phyloP scores from a whole-genome alignment of 2,329 filamentous ascomycete genomes.

The Penicillium sp. region DNA sequence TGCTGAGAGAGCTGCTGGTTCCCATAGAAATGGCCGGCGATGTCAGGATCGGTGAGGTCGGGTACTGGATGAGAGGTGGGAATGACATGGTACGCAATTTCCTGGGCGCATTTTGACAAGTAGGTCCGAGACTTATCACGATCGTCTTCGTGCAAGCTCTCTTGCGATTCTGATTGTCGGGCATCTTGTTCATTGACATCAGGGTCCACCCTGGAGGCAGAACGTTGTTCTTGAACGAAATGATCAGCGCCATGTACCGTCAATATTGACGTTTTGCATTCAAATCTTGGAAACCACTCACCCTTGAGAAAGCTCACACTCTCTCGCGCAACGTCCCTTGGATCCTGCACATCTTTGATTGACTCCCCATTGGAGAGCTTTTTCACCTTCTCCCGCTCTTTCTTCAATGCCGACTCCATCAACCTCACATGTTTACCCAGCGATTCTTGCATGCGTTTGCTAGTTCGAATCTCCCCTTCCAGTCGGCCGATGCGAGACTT shows the following conservation, averaged over 20 bases:
- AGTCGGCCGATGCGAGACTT: constrained; percentile 92
- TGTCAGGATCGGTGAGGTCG: constrained; percentile 42
- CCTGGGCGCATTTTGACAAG: constrained; percentile 60
- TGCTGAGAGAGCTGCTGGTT: constrained; percentile 49
- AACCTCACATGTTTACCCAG: constrained; percentile 85
- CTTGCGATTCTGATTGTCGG: constrained; percentile 40
- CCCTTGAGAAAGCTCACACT: constrained; percentile 38
- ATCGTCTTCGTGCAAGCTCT: constrained; percentile 52
- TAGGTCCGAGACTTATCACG: constrained; percentile 59
- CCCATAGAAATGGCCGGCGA: constrained; percentile 41
- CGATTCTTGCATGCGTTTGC: constrained; percentile 81
- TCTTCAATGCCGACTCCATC: constrained; percentile 79
- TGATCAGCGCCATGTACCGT: constrained; percentile 1
- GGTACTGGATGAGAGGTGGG: constrained; percentile 58
- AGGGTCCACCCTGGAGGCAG: constrained; percentile 46
- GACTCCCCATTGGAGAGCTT: constrained; percentile 47
- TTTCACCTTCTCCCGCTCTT: constrained; percentile 67
- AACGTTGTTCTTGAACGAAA: constrained; percentile 35
- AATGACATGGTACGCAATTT: constrained; percentile 62
- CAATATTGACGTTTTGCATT: neutral
- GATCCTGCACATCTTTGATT: constrained; percentile 42
- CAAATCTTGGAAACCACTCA: constrained; percentile 15
- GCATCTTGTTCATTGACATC: constrained; percentile 44
- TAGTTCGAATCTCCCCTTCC: constrained; percentile 80
- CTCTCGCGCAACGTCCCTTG: constrained; percentile 43